Evolutionary conservation across 768 basidiomycete genomes (phyloP).

Genomic region (Lactarius hatsudake): DNA sequence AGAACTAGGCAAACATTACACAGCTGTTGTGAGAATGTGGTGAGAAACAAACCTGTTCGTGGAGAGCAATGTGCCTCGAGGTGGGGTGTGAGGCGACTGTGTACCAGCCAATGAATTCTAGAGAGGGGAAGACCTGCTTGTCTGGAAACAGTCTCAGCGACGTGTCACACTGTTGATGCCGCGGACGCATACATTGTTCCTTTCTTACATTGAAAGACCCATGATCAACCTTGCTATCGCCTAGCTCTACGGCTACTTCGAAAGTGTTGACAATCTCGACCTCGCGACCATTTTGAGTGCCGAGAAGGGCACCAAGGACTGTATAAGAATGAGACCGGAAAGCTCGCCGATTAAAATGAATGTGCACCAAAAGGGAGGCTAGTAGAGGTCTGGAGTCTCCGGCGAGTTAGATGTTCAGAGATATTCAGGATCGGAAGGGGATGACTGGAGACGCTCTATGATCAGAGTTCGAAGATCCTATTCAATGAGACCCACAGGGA

Average conservation of each 20-base stretch:
- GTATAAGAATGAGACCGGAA: conserved; percentile 12
- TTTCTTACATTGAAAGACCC: conserved; percentile 77
- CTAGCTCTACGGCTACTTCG: conserved; percentile 71
- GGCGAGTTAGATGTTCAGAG: conserved; percentile 90
- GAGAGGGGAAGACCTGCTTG: conserved; percentile 96
- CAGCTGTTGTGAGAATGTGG: background rate
- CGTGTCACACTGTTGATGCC: background rate
- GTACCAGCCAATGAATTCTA: conserved; percentile 99
- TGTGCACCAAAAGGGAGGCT: conserved; percentile 61
- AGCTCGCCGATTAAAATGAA: conserved; percentile 2
- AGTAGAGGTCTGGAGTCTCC: conserved; percentile 67
- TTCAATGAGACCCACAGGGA: conserved; percentile 53
- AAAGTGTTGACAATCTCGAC: conserved; percentile 98
- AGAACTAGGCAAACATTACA: conserved; percentile 54
- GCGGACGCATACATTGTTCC: conserved; percentile 68
- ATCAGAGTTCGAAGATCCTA: background rate
- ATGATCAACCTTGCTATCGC: conserved; percentile 62
- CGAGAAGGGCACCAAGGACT: conserved; percentile 93
- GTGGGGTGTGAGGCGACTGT: conserved; percentile 77
- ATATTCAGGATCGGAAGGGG: conserved; percentile 95
- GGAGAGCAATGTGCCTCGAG: conserved; percentile 72
- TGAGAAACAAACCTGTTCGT: conserved; percentile 65
- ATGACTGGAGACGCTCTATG: conserved; percentile 53
- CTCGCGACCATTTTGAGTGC: conserved; percentile 90
- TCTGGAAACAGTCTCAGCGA: conserved; percentile 46